A percentile compares a stretch with the other conserved stretches of the same genome.
These are phyloP conservation scores for Termitomyces bulborhizus DNA, from an alignment of 768 basidiomycete species.

Conservation along the genomic window DNA sequence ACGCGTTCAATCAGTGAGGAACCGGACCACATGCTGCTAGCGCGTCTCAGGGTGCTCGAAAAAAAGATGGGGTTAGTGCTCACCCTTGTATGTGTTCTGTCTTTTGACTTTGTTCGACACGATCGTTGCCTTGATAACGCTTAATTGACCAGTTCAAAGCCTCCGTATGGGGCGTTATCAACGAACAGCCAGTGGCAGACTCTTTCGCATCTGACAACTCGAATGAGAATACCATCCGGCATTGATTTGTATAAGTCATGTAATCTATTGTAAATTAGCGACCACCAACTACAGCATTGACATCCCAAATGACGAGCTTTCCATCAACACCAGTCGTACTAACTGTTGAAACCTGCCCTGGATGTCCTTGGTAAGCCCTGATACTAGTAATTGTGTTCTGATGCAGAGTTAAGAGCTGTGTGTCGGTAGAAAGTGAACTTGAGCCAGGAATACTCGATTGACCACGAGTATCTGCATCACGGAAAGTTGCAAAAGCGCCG, in stretches of 20 bases:
- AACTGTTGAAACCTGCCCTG: constrained; percentile 62
- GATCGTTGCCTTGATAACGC: constrained; percentile 25
- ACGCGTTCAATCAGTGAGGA: constrained; percentile 67
- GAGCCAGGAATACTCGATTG: constrained; percentile 28
- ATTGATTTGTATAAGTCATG: neutral
- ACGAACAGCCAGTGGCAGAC: constrained; percentile 53
- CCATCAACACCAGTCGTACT: constrained; percentile 95
- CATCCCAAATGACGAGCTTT: constrained; percentile 86
- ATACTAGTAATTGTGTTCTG: constrained; percentile 98
- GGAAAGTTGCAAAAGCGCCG: constrained; percentile 92
- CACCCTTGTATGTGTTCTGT: constrained; percentile 61
- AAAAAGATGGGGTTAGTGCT: constrained; percentile 94
- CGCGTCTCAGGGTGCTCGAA: constrained; percentile 75
- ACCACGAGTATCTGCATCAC: constrained; percentile 82
- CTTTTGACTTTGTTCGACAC: neutral
- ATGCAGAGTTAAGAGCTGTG: constrained; percentile 84
- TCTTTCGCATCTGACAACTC: constrained; percentile 16
- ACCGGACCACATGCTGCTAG: constrained; percentile 74
- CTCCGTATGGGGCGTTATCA: constrained; percentile 92
- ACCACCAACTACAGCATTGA: constrained; percentile 44
- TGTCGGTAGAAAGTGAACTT: constrained; percentile 37
- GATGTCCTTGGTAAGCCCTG: constrained; percentile 59
- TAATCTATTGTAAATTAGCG: constrained; percentile 2
- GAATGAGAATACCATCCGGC: constrained; percentile 22
- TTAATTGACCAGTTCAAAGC: constrained; percentile 72